Evolutionary conservation across 306 rosid genomes (phyloP), one percentile per base, ranked within the genome.

Genomic region (Rosa chinensis): DNA sequence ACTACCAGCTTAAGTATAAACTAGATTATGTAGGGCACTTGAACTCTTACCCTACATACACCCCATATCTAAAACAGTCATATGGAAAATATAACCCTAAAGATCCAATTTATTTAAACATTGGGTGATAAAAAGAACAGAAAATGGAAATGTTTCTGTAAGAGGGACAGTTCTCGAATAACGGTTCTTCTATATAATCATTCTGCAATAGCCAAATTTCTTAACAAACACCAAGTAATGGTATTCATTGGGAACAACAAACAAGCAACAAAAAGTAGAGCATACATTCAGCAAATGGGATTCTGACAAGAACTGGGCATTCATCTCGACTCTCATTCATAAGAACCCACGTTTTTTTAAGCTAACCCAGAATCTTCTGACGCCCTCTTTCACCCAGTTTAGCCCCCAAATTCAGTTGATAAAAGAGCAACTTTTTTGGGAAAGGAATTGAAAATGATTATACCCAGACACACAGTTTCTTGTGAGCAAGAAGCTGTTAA

Each of bases 151-250:
- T 6, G 40, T 58, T 43, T 59, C 53, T 42, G 50, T 11, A 23
- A 0, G 52, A 73, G 20, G 61, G 70, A 47, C 9, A 28, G 21
- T 25, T 20, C 55, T 16, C 39, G 55, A 43, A 25, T 28, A 43
- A 37, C 35, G 68, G 20, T 14, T 79, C 25, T 55, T 55, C 25
- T 55, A 55, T 12, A 18, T 12, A 6, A 3, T 32, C 13, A 18
- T 71, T 71, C 47, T 63, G 17, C 82, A 49, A 17, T 25, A 62
- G 47, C 45, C 52, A n/a, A 79, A 42, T 48, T 79, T 64, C 71
- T 55, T 53, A 37, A 47, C 69, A 39, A 11, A 58, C 13, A 40
- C 23, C 56, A 35, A 45, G 25, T 13, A 68, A 48, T 43, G 40
- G 47, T 61, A 71, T 44, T 50, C 58, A 52, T 50, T 39, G 6